Base-by-base conservation (phyloP, 192 early-diverging fungal species). In the Linnemannia elongata region DNA sequence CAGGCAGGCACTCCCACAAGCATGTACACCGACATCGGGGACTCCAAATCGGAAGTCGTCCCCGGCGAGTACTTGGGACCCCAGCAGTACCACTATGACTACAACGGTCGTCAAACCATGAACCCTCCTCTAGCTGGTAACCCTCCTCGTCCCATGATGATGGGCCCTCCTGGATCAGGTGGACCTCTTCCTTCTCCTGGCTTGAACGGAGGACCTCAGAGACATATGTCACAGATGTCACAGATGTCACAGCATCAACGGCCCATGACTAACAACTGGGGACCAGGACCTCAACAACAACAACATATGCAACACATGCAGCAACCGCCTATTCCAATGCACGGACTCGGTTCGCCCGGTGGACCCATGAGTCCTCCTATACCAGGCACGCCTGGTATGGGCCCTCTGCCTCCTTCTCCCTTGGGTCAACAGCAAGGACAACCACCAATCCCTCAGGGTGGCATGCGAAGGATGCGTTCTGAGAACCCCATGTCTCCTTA, bases 1-100 rank as follows among this genome's bases (percentile, higher is more conserved):
- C 54, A 69, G 24, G 35, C 41, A 6, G 45, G 45, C 13, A 45
- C 73, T 3, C 49, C 72, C 27, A 33, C 30, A 66, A 76, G 69
- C 60, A 70, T 82, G 24, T 82, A 70, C 60, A 80, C 74, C 18
- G 83, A 72, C 45, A 24, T 1, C 1, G 77, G 55, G 17, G 77
- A 85, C 36, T 81, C 74, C 24, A 86, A 75, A 39, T 69, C 77
- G 4, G 78, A 78, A 66, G 13, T 81, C 20, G 55, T 68, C 10
- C 30, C 69, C 2, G 77, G 69, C 2, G 88, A 89, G 30, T 66
- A 35, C 60, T 38, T 82, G 70, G 85, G 88, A 77, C 88, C 88
- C 9, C 84, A 87, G 55, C 88, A 87, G 57, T 75, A 80, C 72
- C 79, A 82, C 33, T 89, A 75, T 66, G 88, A 89, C 20, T 89